These are phyloP conservation scores for Aspergillus piperis DNA, from an alignment of 2,329 filamentous ascomycete species.

Conservation along the genomic window DNA sequence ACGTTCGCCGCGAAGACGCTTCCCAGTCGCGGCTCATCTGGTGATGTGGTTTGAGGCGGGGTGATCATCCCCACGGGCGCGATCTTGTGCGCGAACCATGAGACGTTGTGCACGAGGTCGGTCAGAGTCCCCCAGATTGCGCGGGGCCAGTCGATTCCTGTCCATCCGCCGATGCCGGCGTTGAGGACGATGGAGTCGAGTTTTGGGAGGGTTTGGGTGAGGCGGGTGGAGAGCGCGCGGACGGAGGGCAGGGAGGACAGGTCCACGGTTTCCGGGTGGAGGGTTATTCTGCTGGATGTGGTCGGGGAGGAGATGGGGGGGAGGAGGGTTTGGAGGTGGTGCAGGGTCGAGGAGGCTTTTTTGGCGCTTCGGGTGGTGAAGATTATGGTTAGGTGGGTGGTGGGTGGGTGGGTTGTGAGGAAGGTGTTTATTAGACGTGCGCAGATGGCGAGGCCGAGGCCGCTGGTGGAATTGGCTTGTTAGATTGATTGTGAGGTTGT, in stretches of 20 bases:
- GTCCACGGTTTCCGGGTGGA: constrained; percentile 61
- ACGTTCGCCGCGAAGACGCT: constrained; percentile 88
- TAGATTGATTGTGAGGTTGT: background rate
- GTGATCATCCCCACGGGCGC: constrained; percentile 58
- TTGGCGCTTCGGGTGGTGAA: constrained; percentile 75
- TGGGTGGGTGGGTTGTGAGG: constrained; percentile 63
- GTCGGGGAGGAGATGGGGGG: constrained; percentile 41
- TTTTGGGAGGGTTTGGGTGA: constrained; percentile 60
- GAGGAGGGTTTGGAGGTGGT: constrained; percentile 64
- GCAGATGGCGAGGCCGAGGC: constrained; percentile 81
- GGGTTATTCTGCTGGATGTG: constrained; percentile 48
- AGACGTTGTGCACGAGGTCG: constrained; percentile 67
- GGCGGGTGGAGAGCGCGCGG: constrained; percentile 53
- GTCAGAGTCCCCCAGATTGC: constrained; percentile 61
- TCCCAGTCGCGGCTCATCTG: constrained; percentile 64
- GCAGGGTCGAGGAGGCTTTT: constrained; percentile 74
- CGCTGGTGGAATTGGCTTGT: constrained; percentile 55
- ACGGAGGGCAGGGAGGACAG: constrained; percentile 58
- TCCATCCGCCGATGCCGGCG: constrained; percentile 86
- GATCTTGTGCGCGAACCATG: constrained; percentile 77
- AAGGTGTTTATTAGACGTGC: constrained; percentile 89
- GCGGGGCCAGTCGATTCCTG: constrained; percentile 68
- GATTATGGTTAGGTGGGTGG: constrained; percentile 72
- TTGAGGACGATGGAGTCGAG: constrained; percentile 82
- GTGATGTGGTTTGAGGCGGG: constrained; percentile 52